phyloP scores from a whole-genome alignment of 108 stramenopile genomes.

The Schizochytrium sp. region DNA sequence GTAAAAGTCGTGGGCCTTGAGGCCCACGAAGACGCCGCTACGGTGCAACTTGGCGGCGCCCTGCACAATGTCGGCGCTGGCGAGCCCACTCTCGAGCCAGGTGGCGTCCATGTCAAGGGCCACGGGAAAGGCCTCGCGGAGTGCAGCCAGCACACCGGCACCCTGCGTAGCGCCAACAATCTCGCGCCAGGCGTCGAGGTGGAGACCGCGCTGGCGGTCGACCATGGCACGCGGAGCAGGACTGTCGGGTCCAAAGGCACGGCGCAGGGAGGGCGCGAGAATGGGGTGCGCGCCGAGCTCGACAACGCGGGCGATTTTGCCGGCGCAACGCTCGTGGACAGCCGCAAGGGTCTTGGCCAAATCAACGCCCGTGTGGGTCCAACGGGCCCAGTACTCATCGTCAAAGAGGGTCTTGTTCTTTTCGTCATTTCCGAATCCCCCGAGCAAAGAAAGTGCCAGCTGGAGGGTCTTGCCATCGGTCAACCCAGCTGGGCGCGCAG shows the following conservation, averaged over 20 bases:
- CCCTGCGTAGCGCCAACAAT: background rate
- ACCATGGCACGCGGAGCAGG: background rate
- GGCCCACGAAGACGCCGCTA: background rate
- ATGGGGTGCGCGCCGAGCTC: background rate
- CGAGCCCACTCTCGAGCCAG: background rate
- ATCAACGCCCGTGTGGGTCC: background rate
- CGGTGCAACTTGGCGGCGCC: background rate
- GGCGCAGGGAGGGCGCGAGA: background rate
- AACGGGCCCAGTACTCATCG: background rate
- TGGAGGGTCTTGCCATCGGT: background rate
- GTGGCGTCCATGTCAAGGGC: background rate
- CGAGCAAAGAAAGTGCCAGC: background rate
- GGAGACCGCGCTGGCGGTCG: background rate
- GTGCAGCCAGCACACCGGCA: background rate
- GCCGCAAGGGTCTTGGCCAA: background rate
- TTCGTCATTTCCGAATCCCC: background rate
- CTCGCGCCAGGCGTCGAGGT: background rate
- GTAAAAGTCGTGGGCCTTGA: background rate
- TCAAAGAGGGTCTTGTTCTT: background rate
- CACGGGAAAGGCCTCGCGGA: background rate
- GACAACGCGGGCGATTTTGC: background rate
- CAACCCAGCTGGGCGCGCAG: too few relatives aligned
- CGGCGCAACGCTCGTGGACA: background rate
- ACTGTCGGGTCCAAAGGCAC: background rate
- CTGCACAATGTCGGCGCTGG: background rate